A percentile compares a stretch with the other conserved stretches of the same genome.
Conservation (phyloP, 2,329 filamentous ascomycete genomes). For the Trichophyton rubrum region DNA sequence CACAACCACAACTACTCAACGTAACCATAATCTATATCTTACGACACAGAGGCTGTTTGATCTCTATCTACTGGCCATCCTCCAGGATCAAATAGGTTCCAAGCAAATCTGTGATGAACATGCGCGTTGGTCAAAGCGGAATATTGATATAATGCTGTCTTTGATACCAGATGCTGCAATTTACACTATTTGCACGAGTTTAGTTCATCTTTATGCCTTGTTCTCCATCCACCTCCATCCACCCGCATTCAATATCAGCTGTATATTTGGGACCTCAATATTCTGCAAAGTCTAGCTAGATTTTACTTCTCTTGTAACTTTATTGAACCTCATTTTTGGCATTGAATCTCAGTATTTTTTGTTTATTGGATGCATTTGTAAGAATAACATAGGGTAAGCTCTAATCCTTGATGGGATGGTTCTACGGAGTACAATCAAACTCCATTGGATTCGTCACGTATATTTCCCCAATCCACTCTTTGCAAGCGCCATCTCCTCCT, state of each 20-base stretch:
- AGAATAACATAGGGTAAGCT: no score
- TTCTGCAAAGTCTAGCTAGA: neutral
- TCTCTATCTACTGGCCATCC: neutral
- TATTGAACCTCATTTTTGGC: neutral
- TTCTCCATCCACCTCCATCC: neutral
- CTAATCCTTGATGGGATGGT: no score
- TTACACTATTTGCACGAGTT: neutral
- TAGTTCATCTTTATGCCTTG: neutral
- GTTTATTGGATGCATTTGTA: no score
- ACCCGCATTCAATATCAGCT: neutral
- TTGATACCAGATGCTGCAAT: neutral
- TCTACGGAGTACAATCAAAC: no score
- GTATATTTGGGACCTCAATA: neutral
- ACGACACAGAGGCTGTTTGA: neutral
- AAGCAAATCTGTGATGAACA: neutral
- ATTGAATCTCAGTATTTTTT: neutral
- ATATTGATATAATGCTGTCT: neutral
- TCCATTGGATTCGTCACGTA: no score
- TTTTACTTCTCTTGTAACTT: slow-evolving; percentile 5
- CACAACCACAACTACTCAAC: neutral
- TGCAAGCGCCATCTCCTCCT: no score
- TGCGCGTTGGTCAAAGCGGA: neutral
- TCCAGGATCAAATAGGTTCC: neutral
- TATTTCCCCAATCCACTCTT: no score
- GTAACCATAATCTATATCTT: neutral